Percentiles rank a stretch among this genome's conserved stretches.
These are phyloP conservation scores for Mercurialis annua DNA, from an alignment of 345 rosid genomes.

Conservation along the genomic window DNA sequence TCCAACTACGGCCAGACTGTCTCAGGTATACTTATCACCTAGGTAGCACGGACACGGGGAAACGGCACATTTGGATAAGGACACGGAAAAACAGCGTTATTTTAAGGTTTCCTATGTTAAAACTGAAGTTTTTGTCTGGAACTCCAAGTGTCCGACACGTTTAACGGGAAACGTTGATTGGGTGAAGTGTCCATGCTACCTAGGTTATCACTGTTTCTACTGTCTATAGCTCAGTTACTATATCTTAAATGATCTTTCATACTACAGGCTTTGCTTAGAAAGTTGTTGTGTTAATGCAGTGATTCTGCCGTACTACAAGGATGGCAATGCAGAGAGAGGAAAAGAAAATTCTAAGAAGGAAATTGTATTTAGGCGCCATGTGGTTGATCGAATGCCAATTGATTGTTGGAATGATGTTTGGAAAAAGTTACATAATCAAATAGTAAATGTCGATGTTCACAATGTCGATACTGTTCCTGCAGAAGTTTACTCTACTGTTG, in stretches of 20 bases:
- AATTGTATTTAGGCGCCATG: slow-evolving; percentile 73
- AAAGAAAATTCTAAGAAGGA: slow-evolving; percentile 48
- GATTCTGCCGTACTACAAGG: slow-evolving; percentile 79
- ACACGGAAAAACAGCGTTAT: too few relatives aligned
- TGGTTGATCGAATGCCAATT: slow-evolving; percentile 87
- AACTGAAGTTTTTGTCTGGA: too few relatives aligned
- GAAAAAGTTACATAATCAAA: slow-evolving; percentile 86
- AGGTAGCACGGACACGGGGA: too few relatives aligned
- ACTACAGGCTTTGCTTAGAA: slow-evolving; percentile 10
- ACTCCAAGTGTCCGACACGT: too few relatives aligned
- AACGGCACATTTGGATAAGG: too few relatives aligned
- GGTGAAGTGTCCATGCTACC: too few relatives aligned
- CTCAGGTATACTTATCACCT: slow-evolving; percentile 75
- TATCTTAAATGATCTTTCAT: neutral
- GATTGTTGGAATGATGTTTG: slow-evolving; percentile 97
- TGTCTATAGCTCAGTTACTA: slow-evolving; percentile 5
- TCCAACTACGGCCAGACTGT: slow-evolving; percentile 80
- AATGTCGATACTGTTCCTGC: slow-evolving; percentile 77
- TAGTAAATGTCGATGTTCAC: slow-evolving; percentile 74
- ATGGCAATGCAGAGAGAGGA: slow-evolving; percentile 42
- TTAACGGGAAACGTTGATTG: too few relatives aligned
- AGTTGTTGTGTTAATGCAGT: slow-evolving; percentile 41
- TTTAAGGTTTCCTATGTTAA: too few relatives aligned
- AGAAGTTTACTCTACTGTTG: slow-evolving; percentile 76
- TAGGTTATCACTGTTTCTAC: neutral